phyloP scores from a whole-genome alignment of 768 basidiomycete genomes.

The Phlebiopsis gigantea region DNA sequence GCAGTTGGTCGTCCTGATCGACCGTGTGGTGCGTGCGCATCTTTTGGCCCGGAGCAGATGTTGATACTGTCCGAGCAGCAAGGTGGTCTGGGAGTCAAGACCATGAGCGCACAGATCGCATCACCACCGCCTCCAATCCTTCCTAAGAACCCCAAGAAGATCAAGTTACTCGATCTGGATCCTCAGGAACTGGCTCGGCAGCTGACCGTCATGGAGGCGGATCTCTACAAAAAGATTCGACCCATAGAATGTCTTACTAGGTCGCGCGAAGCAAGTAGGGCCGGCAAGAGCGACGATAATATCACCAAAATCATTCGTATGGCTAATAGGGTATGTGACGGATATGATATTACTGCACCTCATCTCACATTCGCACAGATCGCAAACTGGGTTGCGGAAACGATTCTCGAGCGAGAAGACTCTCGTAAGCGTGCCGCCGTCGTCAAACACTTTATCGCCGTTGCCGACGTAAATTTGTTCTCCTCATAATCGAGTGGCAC shows the following conservation, averaged over 20 bases:
- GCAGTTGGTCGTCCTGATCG: conserved; percentile 66
- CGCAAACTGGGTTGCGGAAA: conserved; percentile 88
- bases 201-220: conserved; percentile 85
- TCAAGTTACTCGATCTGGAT: conserved; percentile 83
- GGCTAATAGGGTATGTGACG: conserved; percentile 67
- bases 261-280: conserved; percentile 56
- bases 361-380: conserved; percentile 45
- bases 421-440: conserved; percentile 73
- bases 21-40: conserved; percentile 62
- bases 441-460: conserved; percentile 85
- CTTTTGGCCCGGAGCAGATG: too few relatives aligned
- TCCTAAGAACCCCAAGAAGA: conserved; percentile 63
- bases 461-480: conserved; percentile 73
- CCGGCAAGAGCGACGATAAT: conserved; percentile 61
- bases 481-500: neutral
- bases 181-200: conserved; percentile 88
- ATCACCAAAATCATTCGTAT: conserved; percentile 83
- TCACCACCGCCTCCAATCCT: conserved; percentile 70
- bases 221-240: conserved; percentile 79
- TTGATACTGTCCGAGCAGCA: conserved; percentile 30
- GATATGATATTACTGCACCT: neutral
- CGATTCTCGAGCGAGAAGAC: conserved; percentile 77
- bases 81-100: conserved; percentile 55
- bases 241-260: conserved; percentile 86
- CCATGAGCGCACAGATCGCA: conserved; percentile 48